Evolutionary conservation across 805 yeast species (phyloP).

Genomic region (Hyphopichia homilentoma): DNA sequence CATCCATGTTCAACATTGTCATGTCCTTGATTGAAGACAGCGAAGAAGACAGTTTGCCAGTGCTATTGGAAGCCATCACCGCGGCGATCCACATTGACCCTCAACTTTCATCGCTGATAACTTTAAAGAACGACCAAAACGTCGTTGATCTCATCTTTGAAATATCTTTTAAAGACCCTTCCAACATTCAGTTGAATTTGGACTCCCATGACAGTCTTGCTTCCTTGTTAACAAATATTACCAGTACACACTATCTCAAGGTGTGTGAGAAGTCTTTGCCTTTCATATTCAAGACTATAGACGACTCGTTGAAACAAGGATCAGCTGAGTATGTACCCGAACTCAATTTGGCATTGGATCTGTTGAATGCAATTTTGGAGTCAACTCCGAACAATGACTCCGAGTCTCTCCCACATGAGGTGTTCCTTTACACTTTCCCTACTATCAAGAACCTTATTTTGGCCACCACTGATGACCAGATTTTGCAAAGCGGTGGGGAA

Average conservation of each 20-base stretch:
- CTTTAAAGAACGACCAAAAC: conserved; percentile 14
- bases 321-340: conserved; percentile 53
- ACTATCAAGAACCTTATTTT: conserved; percentile 37
- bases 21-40: conserved; percentile 52
- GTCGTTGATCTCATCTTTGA: conserved; percentile 56
- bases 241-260: conserved; percentile 39
- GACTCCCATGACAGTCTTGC: conserved; percentile 70
- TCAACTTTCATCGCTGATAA: conserved; percentile 16
- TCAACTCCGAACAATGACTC: conserved; percentile 31
- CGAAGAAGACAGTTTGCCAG: conserved; percentile 76
- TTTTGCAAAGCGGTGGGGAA: conserved; percentile 74
- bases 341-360: conserved; percentile 54
- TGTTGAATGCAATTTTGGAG: conserved; percentile 49
- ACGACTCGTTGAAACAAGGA: conserved; percentile 21
- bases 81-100: conserved; percentile 45
- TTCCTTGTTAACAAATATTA: conserved; percentile 49
- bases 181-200: conserved; percentile 64
- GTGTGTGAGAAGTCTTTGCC: conserved; percentile 56
- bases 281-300: conserved; percentile 35
- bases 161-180: conserved; percentile 68
- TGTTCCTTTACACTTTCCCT: conserved; percentile 44
- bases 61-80: conserved; percentile 67
- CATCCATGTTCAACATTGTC: conserved; percentile 36
- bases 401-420: conserved; percentile 37
- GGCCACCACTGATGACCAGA: conserved; percentile 64